Percentiles rank a stretch among this genome's conserved stretches.
Conservation (phyloP, 441 rosid species). For the Sinapis alba region DNA sequence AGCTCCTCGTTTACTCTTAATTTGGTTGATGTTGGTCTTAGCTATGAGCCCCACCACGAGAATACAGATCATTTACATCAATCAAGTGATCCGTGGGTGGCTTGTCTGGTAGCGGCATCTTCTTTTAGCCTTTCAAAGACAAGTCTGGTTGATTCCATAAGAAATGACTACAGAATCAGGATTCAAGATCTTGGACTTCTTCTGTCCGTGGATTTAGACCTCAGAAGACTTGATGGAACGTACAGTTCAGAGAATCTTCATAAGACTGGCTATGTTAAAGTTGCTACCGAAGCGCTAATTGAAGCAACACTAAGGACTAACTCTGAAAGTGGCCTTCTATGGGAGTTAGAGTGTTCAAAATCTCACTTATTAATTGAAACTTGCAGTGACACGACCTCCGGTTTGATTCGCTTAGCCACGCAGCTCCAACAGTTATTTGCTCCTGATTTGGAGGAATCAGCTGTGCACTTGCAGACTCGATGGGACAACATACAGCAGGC, state of each 20-base stretch:
- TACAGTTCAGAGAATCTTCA: slow-evolving; percentile 71
- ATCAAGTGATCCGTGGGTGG: slow-evolving; percentile 53
- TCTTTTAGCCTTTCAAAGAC: slow-evolving; percentile 64
- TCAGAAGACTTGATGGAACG: slow-evolving; percentile 53
- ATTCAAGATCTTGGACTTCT: slow-evolving; percentile 92
- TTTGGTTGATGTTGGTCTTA: slow-evolving; percentile 87
- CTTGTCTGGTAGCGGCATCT: slow-evolving; percentile 92
- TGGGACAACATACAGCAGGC: slow-evolving; percentile 73
- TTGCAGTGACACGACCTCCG: slow-evolving; percentile 87
- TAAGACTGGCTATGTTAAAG: slow-evolving; percentile 77
- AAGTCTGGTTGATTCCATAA: slow-evolving; percentile 44
- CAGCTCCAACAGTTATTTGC: slow-evolving; percentile 91
- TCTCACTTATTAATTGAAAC: slow-evolving; percentile 73
- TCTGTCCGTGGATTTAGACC: slow-evolving; percentile 54
- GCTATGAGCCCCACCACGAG: slow-evolving; percentile 81
- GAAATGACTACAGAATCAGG: slow-evolving; percentile 63
- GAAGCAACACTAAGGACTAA: slow-evolving; percentile 69
- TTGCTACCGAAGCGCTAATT: slow-evolving; percentile 75
- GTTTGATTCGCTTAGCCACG: slow-evolving; percentile 72
- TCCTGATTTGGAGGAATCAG: slow-evolving; percentile 92
- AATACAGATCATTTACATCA: slow-evolving; percentile 40
- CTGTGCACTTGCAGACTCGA: slow-evolving; percentile 85
- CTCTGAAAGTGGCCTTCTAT: slow-evolving; percentile 59
- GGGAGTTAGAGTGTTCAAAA: slow-evolving; percentile 86
- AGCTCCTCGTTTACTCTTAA: slow-evolving; percentile 69